phyloP scores from a whole-genome alignment of 169 alveolate genomes.

The Cryptosporidium parvum region DNA sequence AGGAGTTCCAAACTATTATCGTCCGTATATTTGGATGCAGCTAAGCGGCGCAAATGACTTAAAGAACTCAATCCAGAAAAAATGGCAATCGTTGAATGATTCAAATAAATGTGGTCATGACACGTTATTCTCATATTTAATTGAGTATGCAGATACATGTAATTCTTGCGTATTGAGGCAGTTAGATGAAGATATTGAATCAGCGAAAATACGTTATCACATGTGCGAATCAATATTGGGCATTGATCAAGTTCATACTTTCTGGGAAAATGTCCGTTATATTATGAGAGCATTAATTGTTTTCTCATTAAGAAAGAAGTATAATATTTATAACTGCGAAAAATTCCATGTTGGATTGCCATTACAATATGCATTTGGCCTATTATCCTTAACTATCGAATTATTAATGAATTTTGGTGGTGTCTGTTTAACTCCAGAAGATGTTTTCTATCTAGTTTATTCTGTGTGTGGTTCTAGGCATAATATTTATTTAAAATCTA shows the following conservation, averaged over 20 bases:
- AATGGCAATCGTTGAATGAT: constrained; percentile 72
- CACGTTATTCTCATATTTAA: constrained; percentile 61
- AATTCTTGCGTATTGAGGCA: constrained; percentile 72
- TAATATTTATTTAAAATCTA: constrained; percentile 4
- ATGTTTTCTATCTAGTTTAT: constrained; percentile 57
- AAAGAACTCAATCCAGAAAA: constrained; percentile 33
- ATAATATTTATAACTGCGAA: constrained; percentile 64
- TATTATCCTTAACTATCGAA: constrained; percentile 56
- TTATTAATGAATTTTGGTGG: constrained; percentile 74
- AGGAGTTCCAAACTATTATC: constrained; percentile 70
- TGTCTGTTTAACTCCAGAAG: constrained; percentile 58
- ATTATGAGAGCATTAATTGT: constrained; percentile 65
- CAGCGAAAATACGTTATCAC: constrained; percentile 63
- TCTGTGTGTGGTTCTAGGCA: constrained; percentile 73
- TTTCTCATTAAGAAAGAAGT: constrained; percentile 62
- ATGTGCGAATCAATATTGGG: constrained; percentile 75
- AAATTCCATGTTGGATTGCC: constrained; percentile 75
- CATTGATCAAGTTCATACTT: constrained; percentile 65
- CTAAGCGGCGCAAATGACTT: constrained; percentile 74
- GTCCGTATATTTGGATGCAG: constrained; percentile 75
- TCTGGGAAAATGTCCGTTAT: constrained; percentile 72
- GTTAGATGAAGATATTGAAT: constrained; percentile 67
- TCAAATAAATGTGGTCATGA: constrained; percentile 74
- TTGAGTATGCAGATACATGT: constrained; percentile 75
- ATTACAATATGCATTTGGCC: constrained; percentile 69